Evolutionary conservation across 1,284 basidiomycete genomes (phyloP), one percentile per base, ranked within the genome.

Genomic region (Mycena sp.): DNA sequence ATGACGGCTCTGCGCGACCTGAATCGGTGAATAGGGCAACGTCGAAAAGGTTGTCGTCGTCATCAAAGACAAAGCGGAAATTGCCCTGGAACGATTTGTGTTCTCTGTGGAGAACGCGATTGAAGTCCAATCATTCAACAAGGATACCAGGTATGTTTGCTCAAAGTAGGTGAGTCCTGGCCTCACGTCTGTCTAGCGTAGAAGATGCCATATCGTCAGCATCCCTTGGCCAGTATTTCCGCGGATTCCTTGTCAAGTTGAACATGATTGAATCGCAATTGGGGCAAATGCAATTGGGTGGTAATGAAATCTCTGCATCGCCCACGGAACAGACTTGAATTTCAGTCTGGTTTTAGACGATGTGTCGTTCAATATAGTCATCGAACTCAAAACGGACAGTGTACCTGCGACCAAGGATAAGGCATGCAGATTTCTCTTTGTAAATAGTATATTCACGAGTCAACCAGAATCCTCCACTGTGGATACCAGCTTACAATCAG

Each of bases 171-270:
- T 7, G n/a, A 17, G 17, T 9, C 29, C 10, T n/a, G 25, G 9
- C 32, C 21, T 53, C n/a, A 54, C 11, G 30, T 37, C 1, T 17
- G 9, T 35, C 25, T 56, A 93, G 91, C 44, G 86, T 94, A 10
- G 85, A 90, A 65, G 84, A 86, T 56, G 89, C 89, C 10, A 87
- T 94, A 78, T 83, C 87, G 1, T 76, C 86, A 1, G 76, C 77
- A 2, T 83, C 87, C 16, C 84, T 97, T 12, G 86, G 87, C 30
- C 88, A 92, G 70, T 90, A 93, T 71, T 91, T 97, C 67, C 87
- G 94, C 12, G 91, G 91, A 2, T 95, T 96, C 72, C 82, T 98
- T 55, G 84, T 95, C 69, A 95, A 95, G 72, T 83, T 98, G 35
- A 87, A 81, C 64, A 90, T 93, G 80, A 83, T 95, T 23, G 93